Base-by-base conservation (phyloP, 441 rosid genomes). In the Manihot esculenta region DNA sequence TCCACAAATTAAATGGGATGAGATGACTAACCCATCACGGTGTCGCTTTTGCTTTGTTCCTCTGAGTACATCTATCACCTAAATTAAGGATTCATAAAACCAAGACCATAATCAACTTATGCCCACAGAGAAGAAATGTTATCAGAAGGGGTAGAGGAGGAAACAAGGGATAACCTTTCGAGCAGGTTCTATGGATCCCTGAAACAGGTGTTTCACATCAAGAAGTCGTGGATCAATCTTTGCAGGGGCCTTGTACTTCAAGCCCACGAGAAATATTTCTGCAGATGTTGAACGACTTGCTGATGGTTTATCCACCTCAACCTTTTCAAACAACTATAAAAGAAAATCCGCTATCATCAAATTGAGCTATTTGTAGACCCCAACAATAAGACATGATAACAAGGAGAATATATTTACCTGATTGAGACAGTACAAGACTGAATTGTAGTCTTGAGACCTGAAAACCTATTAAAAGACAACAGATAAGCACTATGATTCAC, bases 211-310 rank as follows among this genome's bases (percentile, higher is more conserved):
- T 74, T 84, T 91, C 59, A 79, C 80, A 77, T 94, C 97, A 79
- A 94, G 98, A 74, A 88, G 89, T 35, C 90, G 85, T 0, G 92
- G 90, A 84, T 94, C 98, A 76, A 94, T 94, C 79, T 86, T 91
- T 44, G 88, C 96, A 64, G 98, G 96, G 56, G 98, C 97, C 82
- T 86, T 88, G 76, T 89, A 89, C 62, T 82, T 86, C n/a, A 88
- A 75, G 45, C 93, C 98, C 81, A 94, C 18, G 27, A 91, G 82
- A 77, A 79, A 91, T 66, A 89, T 91, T 78, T 94, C 98, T 24
- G 98, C 97, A 77, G 98, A 94, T 24, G 92, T 69, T 0, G 94
- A 86, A 62, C 96, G 94, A 85, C 97, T 91, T 33, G 98, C 98
- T 4, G 90, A 84, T 9, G 98, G 98, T 79, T 94, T 94, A 75